phyloP scores from a whole-genome alignment of 2,329 filamentous ascomycete genomes.

The Stemphylium lycopersici region DNA sequence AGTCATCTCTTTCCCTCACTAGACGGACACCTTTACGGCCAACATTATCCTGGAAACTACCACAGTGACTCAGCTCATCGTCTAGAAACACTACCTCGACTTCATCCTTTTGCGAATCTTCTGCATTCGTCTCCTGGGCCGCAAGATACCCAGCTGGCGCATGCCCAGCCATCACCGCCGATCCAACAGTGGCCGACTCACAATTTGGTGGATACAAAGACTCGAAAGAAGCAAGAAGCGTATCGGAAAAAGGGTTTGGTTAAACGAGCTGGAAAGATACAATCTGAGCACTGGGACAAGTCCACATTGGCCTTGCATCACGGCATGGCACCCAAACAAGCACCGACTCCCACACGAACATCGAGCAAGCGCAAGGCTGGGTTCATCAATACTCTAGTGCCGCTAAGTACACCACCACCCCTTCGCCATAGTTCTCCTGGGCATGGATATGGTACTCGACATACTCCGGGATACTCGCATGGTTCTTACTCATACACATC shows the following conservation, averaged over 20 bases:
- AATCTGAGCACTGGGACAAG: not conserved
- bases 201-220: slow-evolving; percentile 1
- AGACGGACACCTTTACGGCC: not conserved
- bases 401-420: not conserved
- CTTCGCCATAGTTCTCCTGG: not conserved
- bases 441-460: not conserved
- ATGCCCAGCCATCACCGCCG: not conserved
- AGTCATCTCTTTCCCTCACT: not conserved
- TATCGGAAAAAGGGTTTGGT: slow-evolving; percentile 1
- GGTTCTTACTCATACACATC: too few species aligned
- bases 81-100: not conserved
- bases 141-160: not conserved
- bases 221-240: slow-evolving; percentile 10
- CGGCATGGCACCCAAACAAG: not conserved
- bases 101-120: not conserved
- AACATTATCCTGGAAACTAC: not conserved
- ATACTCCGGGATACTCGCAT: not conserved
- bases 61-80: not conserved
- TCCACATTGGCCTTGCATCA: not conserved
- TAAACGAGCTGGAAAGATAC: not conserved
- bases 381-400: too few species aligned
- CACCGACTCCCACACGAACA: too few species aligned
- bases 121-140: not conserved
- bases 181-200: slow-evolving; percentile 25
- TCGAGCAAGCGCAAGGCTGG: not conserved